A percentile compares a stretch with the other conserved stretches of the same genome.
Evolutionary conservation across 768 basidiomycete genomes (phyloP).

Genomic region (Lyophyllum decastes): DNA sequence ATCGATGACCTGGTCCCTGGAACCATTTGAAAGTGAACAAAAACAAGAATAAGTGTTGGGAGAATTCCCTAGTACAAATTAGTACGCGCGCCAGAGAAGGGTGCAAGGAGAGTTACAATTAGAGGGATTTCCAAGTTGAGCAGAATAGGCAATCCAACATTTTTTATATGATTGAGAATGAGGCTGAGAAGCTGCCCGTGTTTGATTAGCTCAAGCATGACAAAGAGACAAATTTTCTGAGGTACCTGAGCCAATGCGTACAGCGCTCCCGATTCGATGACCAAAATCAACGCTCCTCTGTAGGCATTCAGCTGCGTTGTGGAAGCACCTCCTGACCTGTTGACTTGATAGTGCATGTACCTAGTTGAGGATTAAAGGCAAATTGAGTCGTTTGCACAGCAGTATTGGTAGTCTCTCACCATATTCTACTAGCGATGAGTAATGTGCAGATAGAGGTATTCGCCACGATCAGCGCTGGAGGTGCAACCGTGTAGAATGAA

Average conservation of each 20-base stretch:
- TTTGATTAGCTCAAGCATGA: no score
- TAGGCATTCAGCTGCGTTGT: background rate
- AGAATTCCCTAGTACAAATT: conserved; percentile 7
- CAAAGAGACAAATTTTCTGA: background rate
- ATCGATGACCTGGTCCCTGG: background rate
- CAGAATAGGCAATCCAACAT: conserved; percentile 4
- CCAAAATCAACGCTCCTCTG: conserved; percentile 1
- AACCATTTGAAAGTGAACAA: conserved; percentile 12
- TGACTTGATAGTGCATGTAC: conserved; percentile 4
- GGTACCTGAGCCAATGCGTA: conserved; percentile 10
- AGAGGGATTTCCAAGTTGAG: conserved; percentile 12
- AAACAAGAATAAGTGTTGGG: conserved; percentile 11
- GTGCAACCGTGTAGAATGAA: background rate
- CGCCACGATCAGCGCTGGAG: background rate
- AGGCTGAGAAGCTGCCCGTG: conserved; percentile 2
- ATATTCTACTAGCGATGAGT: conserved; percentile 7
- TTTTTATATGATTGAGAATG: conserved; percentile 6
- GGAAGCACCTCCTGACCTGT: background rate
- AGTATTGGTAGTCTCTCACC: background rate
- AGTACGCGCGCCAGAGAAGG: background rate
- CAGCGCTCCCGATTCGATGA: conserved; percentile 11
- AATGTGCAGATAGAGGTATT: conserved; percentile 3
- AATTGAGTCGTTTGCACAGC: background rate
- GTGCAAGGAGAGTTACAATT: conserved; percentile 1
- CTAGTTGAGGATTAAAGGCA: background rate